These are phyloP conservation scores for Artemisia tridentata DNA, from an alignment of 129 eudicot genomes.

Conservation along the genomic window DNA sequence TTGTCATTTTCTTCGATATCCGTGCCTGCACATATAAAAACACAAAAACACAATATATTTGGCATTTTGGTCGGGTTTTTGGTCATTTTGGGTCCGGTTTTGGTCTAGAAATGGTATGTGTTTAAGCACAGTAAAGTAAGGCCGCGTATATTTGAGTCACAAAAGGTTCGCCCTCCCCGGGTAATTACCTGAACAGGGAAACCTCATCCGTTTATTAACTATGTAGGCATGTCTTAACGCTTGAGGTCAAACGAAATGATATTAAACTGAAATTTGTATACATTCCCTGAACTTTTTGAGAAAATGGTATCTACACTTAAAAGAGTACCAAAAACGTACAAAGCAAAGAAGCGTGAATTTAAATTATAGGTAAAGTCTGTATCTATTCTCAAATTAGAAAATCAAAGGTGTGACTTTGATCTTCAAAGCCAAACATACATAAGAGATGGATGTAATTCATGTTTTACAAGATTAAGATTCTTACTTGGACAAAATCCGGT, in stretches of 20 bases:
- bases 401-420: slow-evolving; percentile 13
- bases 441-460: slow-evolving; percentile 15
- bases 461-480: slow-evolving; percentile 26
- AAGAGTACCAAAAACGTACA: not conserved
- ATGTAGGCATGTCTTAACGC: not conserved
- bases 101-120: too few species aligned
- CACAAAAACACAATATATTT: too few species aligned
- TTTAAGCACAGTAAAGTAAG: too few species aligned
- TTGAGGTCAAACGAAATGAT: slow-evolving; percentile 5
- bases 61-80: too few species aligned
- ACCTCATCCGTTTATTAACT: too few species aligned
- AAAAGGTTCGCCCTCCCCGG: too few species aligned
- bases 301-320: not conserved
- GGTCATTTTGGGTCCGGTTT: too few species aligned
- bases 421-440: slow-evolving; percentile 2
- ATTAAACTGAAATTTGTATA: slow-evolving; percentile 3
- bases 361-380: slow-evolving; percentile 1
- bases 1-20: too few species aligned
- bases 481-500: slow-evolving; percentile 86
- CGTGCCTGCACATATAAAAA: too few species aligned
- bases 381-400: slow-evolving; percentile 7
- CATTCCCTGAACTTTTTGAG: not conserved
- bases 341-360: not conserved
- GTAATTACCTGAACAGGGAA: too few species aligned
- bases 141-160: too few species aligned